These are phyloP conservation scores for Solanum neorickii DNA, from an alignment of 257 asterid genomes.

Conservation along the genomic window DNA sequence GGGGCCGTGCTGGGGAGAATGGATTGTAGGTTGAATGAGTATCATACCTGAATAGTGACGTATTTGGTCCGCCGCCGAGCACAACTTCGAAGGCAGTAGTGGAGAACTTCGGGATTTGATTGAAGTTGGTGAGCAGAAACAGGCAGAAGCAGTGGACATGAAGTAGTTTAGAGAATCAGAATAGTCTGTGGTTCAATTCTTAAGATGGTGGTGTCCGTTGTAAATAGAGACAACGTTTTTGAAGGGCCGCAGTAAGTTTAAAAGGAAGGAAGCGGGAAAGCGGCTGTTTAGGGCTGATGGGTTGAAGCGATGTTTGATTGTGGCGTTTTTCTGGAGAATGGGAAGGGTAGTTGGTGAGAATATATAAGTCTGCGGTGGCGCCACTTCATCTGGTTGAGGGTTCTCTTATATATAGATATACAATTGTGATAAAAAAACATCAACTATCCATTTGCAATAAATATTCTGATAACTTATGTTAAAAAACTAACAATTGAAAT, in stretches of 20 bases:
- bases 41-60: background rate
- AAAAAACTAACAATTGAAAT: too few species aligned
- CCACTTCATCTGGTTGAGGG: too few species aligned
- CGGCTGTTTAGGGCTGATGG: background rate
- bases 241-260: background rate
- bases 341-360: too few species aligned
- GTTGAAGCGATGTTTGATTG: background rate
- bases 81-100: background rate
- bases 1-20: background rate
- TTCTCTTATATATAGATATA: too few species aligned
- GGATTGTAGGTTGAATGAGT: background rate
- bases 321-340: background rate
- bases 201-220: background rate
- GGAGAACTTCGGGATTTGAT: background rate
- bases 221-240: background rate
- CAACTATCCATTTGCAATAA: too few species aligned
- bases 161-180: background rate
- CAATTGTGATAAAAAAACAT: too few species aligned
- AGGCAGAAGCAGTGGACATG: background rate
- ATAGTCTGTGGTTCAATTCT: background rate
- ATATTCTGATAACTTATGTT: too few species aligned
- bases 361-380: too few species aligned
- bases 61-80: background rate
- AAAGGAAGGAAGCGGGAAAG: background rate
- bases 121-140: background rate